Evolutionary conservation across 2,329 filamentous ascomycete species (phyloP), one percentile per base, ranked within the genome.

Genomic region (Colletotrichum graminicola): DNA sequence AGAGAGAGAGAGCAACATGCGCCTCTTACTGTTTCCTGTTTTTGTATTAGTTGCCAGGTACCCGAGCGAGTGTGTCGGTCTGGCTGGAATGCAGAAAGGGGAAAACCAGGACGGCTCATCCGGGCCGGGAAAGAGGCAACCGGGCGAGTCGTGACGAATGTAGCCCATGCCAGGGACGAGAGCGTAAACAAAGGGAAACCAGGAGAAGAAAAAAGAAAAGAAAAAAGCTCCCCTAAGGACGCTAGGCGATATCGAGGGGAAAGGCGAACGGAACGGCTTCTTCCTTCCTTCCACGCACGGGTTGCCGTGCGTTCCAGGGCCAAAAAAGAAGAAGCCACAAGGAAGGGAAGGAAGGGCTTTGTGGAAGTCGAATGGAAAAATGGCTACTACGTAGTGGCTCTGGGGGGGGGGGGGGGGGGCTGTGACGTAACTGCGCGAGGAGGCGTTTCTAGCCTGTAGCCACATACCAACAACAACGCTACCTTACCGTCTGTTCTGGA

Each of bases 91-190:
- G 59, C 4, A 23, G 3, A 47, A 26, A 29, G 2, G 8, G 18
- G 12, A 23, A 26, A 14, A n/a, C 23, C 66, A 34, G 45, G 45
- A 56, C 61, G 64, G 67, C 62, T 62, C 39, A 51, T 59, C 57
- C 57, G 57, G 57, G 10, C 21, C 45, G 43, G 43, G n/a, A 47
- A 29, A 21, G 21, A 57, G 3, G 8, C 23, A 16, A 18, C n/a
- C 47, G 43, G 34, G 54, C 54, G 63, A 60, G 54, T 41, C 14
- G 45, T 39, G 59, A 62, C 11, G n/a, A 62, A 51, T 51, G 59
- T 11, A 47, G 23, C 26, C 29, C n/a, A n/a, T 47, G n/a, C 57
- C 18, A 45, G n/a, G 43, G 11, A 51, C 1, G 21, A 18, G 41
- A 10, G 41, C 34, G 45, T 62, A 62, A 51, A 52, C 45, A 51